These are phyloP conservation scores for Spatholobus suberectus DNA, from an alignment of 306 rosid genomes.

Conservation along the genomic window DNA sequence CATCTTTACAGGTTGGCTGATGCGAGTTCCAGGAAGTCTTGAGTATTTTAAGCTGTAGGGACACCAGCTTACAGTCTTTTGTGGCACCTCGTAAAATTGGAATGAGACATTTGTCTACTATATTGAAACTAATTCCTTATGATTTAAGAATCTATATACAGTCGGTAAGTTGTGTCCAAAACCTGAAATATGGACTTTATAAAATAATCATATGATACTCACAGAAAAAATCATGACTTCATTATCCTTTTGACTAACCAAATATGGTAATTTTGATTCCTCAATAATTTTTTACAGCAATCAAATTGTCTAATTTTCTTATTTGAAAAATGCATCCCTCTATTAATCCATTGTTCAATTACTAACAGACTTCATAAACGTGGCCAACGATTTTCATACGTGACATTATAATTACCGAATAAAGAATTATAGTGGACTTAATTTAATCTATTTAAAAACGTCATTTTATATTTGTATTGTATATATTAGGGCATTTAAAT, in stretches of 20 bases:
- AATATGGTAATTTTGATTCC: not conserved
- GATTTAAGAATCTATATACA: not conserved
- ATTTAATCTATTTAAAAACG: not conserved
- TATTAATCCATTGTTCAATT: not conserved
- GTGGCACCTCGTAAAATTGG: conserved; percentile 1
- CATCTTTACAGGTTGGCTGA: conserved; percentile 58
- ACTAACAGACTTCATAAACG: not conserved
- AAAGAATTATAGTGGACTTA: not conserved
- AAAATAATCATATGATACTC: not conserved
- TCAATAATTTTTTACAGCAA: not conserved
- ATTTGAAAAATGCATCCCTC: not conserved
- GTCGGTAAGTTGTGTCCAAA: not conserved
- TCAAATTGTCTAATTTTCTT: not conserved
- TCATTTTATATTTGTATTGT: not conserved
- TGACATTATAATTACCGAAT: not conserved
- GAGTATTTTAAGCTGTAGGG: not conserved
- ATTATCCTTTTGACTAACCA: not conserved
- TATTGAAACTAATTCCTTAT: not conserved
- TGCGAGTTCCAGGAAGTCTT: not conserved
- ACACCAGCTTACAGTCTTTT: not conserved
- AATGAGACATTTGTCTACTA: conserved; percentile 9
- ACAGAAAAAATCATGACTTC: not conserved
- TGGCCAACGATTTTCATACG: not conserved
- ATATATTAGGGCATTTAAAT: not conserved
- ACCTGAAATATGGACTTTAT: not conserved